Percentiles rank a stretch among this genome's conserved stretches.
These are phyloP conservation scores for Collybiopsis confluens DNA, from an alignment of 768 basidiomycete genomes.

Conservation along the genomic window DNA sequence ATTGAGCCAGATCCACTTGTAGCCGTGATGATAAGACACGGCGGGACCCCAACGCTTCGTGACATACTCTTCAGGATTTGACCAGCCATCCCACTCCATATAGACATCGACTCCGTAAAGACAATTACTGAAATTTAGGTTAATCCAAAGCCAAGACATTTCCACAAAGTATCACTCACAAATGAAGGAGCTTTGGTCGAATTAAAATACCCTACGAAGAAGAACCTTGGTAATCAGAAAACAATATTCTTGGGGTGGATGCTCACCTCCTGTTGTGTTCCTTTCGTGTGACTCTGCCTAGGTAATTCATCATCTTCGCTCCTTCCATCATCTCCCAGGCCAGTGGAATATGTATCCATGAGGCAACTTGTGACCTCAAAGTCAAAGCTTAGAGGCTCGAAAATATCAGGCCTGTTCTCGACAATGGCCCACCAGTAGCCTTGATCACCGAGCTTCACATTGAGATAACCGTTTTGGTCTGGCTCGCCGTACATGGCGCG, in stretches of 20 bases:
- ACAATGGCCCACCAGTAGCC: slow-evolving; percentile 54
- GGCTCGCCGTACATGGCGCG: slow-evolving; percentile 39
- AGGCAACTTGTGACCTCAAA: slow-evolving; percentile 49
- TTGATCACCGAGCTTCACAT: slow-evolving; percentile 48
- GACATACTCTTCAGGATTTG: slow-evolving; percentile 33
- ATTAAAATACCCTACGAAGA: slow-evolving; percentile 28
- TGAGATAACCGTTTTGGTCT: slow-evolving; percentile 29
- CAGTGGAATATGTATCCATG: slow-evolving; percentile 39
- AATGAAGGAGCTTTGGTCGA: slow-evolving; percentile 45
- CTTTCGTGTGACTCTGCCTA: slow-evolving; percentile 27
- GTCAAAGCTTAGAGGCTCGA: slow-evolving; percentile 38
- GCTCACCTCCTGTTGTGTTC: slow-evolving; percentile 36
- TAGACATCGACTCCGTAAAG: slow-evolving; percentile 36
- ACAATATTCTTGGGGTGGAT: neutral
- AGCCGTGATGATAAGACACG: slow-evolving; percentile 40
- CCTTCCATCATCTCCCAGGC: slow-evolving; percentile 36
- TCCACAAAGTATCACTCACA: slow-evolving; percentile 37
- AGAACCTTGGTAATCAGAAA: neutral
- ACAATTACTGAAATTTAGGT: slow-evolving; percentile 35
- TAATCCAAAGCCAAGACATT: too few species aligned
- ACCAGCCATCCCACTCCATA: slow-evolving; percentile 43
- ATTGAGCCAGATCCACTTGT: slow-evolving; percentile 51
- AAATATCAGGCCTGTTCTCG: slow-evolving; percentile 35
- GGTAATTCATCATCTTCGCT: slow-evolving; percentile 31
- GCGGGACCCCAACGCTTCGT: slow-evolving; percentile 40